Evolutionary conservation across 2,329 filamentous ascomycete genomes (phyloP).

Genomic region (Trichoderma sp.): DNA sequence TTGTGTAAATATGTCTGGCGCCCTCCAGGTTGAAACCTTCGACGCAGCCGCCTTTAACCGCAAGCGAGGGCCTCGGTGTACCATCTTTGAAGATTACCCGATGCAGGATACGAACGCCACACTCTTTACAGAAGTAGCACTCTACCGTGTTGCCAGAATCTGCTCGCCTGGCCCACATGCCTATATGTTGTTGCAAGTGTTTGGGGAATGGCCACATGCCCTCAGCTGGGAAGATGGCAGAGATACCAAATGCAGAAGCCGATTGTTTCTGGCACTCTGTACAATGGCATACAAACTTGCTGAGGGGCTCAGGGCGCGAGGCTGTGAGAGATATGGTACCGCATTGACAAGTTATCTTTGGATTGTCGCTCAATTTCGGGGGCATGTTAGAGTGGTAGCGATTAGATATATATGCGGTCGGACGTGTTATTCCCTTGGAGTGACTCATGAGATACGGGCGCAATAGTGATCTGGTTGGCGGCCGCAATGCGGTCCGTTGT

Average conservation of each 20-base stretch:
- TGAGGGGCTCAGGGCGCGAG: not conserved
- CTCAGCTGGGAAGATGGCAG: constrained; percentile 44
- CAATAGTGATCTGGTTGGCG: not conserved
- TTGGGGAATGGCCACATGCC: constrained; percentile 47
- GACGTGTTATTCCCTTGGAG: not conserved
- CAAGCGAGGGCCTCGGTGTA: constrained; percentile 42
- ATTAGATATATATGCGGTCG: not conserved
- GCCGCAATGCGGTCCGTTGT: not conserved
- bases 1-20: constrained; percentile 51
- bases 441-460: not conserved
- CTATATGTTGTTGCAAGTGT: constrained; percentile 40
- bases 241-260: constrained; percentile 51
- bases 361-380: not conserved
- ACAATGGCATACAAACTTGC: constrained; percentile 46
- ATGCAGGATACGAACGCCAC: constrained; percentile 52
- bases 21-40: constrained; percentile 47
- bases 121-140: constrained; percentile 49
- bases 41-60: constrained; percentile 52
- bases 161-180: constrained; percentile 45
- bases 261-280: constrained; percentile 51
- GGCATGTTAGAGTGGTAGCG: not conserved
- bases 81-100: constrained; percentile 46
- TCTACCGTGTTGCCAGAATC: constrained; percentile 48
- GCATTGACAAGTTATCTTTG: not conserved
- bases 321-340: not conserved